These are phyloP conservation scores for Raddia distichophylla DNA, from an alignment of 176 grass and related monocot genomes.

Conservation along the genomic window DNA sequence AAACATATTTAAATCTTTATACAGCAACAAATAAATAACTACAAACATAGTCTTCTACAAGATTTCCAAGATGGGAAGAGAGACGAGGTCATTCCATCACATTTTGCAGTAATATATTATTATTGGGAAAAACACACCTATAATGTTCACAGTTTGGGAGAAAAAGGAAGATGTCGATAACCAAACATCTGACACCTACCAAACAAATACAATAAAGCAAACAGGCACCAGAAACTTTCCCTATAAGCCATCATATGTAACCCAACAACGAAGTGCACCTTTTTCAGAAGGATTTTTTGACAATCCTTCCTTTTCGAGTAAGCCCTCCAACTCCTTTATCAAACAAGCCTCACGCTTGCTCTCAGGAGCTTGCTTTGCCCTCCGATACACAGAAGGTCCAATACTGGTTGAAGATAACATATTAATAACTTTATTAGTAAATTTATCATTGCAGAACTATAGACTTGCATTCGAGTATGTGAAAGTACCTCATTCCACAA, in stretches of 20 bases:
- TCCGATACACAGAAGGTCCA: conserved; percentile 82
- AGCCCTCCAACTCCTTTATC: conserved; percentile 79
- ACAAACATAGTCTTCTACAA: background rate
- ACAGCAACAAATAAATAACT: background rate
- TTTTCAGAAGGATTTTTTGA: conserved; percentile 91
- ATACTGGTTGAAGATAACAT: conserved; percentile 59
- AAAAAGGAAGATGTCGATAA: conserved; percentile 9
- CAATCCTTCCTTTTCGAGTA: conserved; percentile 97
- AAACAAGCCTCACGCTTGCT: conserved; percentile 77
- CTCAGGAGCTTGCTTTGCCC: conserved; percentile 81
- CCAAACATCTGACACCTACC: conserved; percentile 8
- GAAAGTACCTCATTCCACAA: conserved; percentile 79
- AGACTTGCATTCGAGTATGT: conserved; percentile 25
- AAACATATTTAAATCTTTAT: background rate
- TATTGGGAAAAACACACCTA: conserved; percentile 31
- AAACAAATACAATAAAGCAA: background rate
- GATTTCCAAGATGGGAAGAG: background rate
- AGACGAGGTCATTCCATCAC: background rate
- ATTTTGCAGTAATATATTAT: background rate
- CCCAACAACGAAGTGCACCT: conserved; percentile 55
- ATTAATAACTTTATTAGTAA: conserved; percentile 21
- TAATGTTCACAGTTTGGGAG: conserved; percentile 11
- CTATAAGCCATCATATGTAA: conserved; percentile 11
- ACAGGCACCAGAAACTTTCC: conserved; percentile 8
- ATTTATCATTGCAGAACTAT: conserved; percentile 25